Base-by-base conservation (phyloP, 1,139 yeast species). In the Scheffersomyces insectosa region DNA sequence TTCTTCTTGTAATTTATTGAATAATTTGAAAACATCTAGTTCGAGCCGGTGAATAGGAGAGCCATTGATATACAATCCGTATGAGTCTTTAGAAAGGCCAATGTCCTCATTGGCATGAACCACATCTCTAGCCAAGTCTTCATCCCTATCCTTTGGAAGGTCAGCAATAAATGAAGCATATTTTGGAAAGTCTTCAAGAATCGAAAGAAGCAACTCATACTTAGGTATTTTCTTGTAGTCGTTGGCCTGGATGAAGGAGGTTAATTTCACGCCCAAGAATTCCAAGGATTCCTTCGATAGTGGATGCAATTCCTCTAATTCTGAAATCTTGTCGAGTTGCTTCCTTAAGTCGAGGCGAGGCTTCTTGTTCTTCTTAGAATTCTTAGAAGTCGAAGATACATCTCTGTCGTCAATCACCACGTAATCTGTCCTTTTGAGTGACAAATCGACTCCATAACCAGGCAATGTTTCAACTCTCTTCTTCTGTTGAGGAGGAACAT, bases 361-460 rank as follows among this genome's bases (percentile, higher is more conserved):
- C 7, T 37, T n/a, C 8, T 23, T 13, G 7, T 25, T 16, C 15
- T 37, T 34, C 10, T 40, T 36, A 12, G 31, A 12, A 16, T 36
- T 30, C 6, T 20, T 5, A 3, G 6, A 33, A 8, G 36, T 34
- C 7, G 41, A 27, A 11, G 40, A 39, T 23, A 51, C 42, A 31
- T 75, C 79, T 39, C 85, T 66, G 48, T 83, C 89, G 54, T 83
- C 88, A 44, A 82, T 73, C 3, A 75, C 85, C 12, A 81, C 65
- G 48, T 83, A 83, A 50, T 84, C 88, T 0, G 86, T 78, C 46
- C 84, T 68, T 50, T 84, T 85, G 47, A 85, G 56, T 1, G 82
- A 75, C 39, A 85, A 59, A 35, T 77, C 84, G 5, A 77, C 83
- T 1, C 90, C 95, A 60, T 80, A 88, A 0, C 95, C 95, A 8